phyloP scores from a whole-genome alignment of 2,329 filamentous ascomycete genomes.

The Neoarthrinium moseri region DNA sequence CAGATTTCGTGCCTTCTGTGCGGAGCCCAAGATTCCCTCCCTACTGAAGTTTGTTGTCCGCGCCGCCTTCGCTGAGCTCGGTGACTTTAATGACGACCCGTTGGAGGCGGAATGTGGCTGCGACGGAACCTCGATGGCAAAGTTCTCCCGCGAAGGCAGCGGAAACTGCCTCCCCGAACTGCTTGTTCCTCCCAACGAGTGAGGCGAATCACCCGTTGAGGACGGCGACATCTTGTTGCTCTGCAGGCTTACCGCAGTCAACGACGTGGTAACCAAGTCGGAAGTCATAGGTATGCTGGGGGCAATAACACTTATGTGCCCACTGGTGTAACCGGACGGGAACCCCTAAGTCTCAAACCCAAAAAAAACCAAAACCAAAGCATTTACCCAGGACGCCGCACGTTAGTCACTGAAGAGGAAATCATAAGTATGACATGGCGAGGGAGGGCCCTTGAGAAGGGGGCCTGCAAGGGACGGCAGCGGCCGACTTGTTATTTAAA shows the following conservation, averaged over 20 bases:
- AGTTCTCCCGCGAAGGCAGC: slow-evolving; percentile 44
- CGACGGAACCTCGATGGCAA: slow-evolving; percentile 48
- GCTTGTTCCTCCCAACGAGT: slow-evolving; percentile 37
- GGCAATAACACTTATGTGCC: not conserved
- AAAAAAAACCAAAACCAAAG: too few relatives aligned
- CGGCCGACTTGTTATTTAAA: slow-evolving; percentile 11
- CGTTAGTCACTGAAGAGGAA: not conserved
- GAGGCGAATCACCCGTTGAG: slow-evolving; percentile 52
- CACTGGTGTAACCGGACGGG: not conserved
- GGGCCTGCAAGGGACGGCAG: slow-evolving; percentile 12
- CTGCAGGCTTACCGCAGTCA: slow-evolving; percentile 19
- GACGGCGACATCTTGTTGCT: slow-evolving; percentile 49
- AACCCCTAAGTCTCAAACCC: not conserved
- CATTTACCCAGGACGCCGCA: slow-evolving; percentile 9
- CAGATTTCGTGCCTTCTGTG: slow-evolving; percentile 53
- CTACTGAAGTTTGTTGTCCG: slow-evolving; percentile 51
- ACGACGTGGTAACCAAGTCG: slow-evolving; percentile 15
- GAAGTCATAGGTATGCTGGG: not conserved
- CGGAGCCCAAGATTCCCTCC: slow-evolving; percentile 52
- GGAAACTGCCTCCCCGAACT: slow-evolving; percentile 40
- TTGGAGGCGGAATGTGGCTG: slow-evolving; percentile 40
- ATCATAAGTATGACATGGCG: slow-evolving; percentile 4
- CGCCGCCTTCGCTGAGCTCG: slow-evolving; percentile 45
- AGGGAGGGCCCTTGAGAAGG: slow-evolving; percentile 1
- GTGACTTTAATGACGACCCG: slow-evolving; percentile 49